Base-by-base conservation (phyloP, 1,284 basidiomycete genomes). In the Coniferiporia weirii region DNA sequence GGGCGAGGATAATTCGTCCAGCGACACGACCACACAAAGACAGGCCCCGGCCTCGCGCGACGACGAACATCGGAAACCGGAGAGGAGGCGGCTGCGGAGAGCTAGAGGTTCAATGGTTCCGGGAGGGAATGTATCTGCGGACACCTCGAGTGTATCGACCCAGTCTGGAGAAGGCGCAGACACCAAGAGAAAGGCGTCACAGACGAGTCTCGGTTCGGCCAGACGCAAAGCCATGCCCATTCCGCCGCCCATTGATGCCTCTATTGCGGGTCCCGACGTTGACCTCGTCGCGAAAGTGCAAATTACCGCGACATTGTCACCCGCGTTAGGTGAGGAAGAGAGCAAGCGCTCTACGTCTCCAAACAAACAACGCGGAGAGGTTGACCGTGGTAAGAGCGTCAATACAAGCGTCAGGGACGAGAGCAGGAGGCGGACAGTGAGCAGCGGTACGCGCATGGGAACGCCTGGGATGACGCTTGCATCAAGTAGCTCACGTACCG, bases 201-300 rank as follows among this genome's bases (percentile, higher is more conserved):
- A 57, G 17, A 58, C 60, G 27, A 61, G 56, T 44, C 15, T 15
- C 2, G 38, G 38, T 15, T 58, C 60, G 9, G 5, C 56, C n/a
- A 32, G 53, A 13, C 57, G 61, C 8, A 62, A 56, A 40, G 48
- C 19, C 36, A 49, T 56, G 19, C 47, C 52, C n/a, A 36, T 57
- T n/a, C 60, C 56, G 12, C 54, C 57, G 36, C 61, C 61, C 34
- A 62, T 62, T 13, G 61, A 62, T 45, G 43, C 57, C 3, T n/a
- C 45, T 12, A 59, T 55, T 13, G 57, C 61, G 7, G 44, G 57
- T n/a, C 52, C 60, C 10, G 52, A 61, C 35, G 35, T 27, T 1
- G 38, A 17, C 10, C 47, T 43, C 4, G n/a, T 34, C n/a, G 45
- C 54, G 15, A 35, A 51, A 20, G 47, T 60, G 20, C 38, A 49